Conservation (phyloP, 2,329 filamentous ascomycete species). For the Pseudocercospora pini-densiflorae region DNA sequence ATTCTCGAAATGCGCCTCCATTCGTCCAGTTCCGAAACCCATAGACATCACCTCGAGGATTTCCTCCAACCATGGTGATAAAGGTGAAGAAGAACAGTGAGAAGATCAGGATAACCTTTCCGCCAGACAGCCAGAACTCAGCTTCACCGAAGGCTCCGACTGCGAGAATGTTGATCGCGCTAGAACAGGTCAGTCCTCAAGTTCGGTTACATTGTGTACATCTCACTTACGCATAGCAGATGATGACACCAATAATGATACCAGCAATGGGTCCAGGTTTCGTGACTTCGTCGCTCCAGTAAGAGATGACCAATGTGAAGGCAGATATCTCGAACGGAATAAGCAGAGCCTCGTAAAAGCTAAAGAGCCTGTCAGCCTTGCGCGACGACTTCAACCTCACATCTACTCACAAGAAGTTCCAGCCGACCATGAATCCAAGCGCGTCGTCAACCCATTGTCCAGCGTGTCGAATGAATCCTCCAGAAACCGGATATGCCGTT, state of each 20-base stretch:
- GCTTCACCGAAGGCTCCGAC: constrained; percentile 52
- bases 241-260: constrained; percentile 47
- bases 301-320: constrained; percentile 45
- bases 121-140: constrained; percentile 58
- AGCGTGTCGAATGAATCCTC: constrained; percentile 67
- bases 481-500: constrained; percentile 64
- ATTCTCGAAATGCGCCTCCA: constrained; percentile 40
- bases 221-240: constrained; percentile 46
- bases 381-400: not conserved
- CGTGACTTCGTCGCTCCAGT: constrained; percentile 48
- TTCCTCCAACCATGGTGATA: constrained; percentile 43
- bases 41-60: constrained; percentile 40
- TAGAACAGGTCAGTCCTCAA: constrained; percentile 24
- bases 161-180: constrained; percentile 51
- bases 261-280: constrained; percentile 40
- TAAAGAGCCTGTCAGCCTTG: constrained; percentile 2
- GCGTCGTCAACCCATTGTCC: constrained; percentile 68
- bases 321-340: constrained; percentile 59
- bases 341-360: constrained; percentile 54
- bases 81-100: constrained; percentile 49
- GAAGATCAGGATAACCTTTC: constrained; percentile 53
- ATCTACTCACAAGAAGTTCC: constrained; percentile 30
- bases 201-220: constrained; percentile 29
- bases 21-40: constrained; percentile 53
- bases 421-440: constrained; percentile 58